phyloP scores from a whole-genome alignment of 441 rosid genomes.

The Melianthus villosus region DNA sequence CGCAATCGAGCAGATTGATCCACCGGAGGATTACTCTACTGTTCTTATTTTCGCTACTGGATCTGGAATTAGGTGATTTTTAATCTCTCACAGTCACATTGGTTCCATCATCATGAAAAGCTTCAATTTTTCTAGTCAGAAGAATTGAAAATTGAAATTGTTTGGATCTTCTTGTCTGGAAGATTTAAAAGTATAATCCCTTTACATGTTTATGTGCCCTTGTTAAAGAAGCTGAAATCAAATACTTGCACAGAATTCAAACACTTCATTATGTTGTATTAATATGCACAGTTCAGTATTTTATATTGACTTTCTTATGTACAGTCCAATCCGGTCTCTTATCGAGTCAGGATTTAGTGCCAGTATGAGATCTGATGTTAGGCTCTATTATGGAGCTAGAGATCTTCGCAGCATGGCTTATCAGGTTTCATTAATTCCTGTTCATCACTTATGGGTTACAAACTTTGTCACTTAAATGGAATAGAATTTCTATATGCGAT shows the following conservation, averaged over 20 bases:
- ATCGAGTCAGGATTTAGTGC: conserved; percentile 81
- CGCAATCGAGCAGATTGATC: conserved; percentile 40
- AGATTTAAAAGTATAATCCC: too few relatives aligned
- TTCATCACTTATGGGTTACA: too few relatives aligned
- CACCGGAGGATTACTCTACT: conserved; percentile 48
- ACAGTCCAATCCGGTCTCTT: conserved; percentile 80
- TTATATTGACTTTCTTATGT: conserved; percentile 4
- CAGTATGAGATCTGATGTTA: conserved; percentile 58
- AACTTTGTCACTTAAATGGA: neutral
- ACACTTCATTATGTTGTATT: too few relatives aligned
- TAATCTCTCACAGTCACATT: too few relatives aligned
- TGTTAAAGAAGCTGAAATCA: too few relatives aligned
- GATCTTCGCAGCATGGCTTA: conserved; percentile 90
- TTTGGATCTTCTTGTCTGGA: too few relatives aligned
- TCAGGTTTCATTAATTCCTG: conserved; percentile 34
- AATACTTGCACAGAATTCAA: too few relatives aligned
- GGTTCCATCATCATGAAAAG: too few relatives aligned
- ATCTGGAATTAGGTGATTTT: conserved; percentile 71
- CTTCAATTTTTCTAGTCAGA: too few relatives aligned
- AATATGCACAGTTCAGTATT: too few relatives aligned
- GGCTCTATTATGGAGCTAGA: conserved; percentile 88
- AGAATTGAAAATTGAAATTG: too few relatives aligned
- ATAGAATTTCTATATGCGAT: conserved; percentile 2
- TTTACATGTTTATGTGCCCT: too few relatives aligned
- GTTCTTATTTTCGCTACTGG: conserved; percentile 89